Percentiles rank a stretch among this genome's conserved stretches.
phyloP scores from a whole-genome alignment of 116 monocot species.

The Cymodocea nodosa region DNA sequence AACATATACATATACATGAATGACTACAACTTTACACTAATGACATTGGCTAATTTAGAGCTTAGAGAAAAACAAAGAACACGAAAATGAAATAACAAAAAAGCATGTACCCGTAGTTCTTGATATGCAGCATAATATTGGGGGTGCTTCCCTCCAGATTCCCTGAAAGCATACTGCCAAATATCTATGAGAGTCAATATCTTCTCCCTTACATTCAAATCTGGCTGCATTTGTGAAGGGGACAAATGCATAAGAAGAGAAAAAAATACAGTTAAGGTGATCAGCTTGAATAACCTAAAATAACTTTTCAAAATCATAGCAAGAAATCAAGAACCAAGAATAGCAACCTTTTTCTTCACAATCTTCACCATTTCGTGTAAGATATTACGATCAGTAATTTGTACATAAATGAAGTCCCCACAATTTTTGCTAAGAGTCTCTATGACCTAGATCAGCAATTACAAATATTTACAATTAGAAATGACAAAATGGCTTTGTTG shows the following conservation, averaged over 20 bases:
- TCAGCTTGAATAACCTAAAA: not conserved
- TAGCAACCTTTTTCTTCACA: slow-evolving; percentile 74
- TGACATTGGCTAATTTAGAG: not conserved
- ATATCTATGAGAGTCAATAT: slow-evolving; percentile 75
- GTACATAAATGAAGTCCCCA: slow-evolving; percentile 56
- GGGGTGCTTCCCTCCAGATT: slow-evolving; percentile 63
- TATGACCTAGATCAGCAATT: slow-evolving; percentile 38
- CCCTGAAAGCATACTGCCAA: slow-evolving; percentile 96
- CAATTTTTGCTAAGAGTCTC: slow-evolving; percentile 96
- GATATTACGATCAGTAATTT: slow-evolving; percentile 73
- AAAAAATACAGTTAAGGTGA: not conserved
- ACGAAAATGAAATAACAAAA: not conserved
- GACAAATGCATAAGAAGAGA: not conserved
- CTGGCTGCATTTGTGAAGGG: slow-evolving; percentile 41
- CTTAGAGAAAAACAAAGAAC: not conserved
- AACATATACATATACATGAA: no score
- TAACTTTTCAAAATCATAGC: not conserved
- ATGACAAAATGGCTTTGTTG: not conserved
- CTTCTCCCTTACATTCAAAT: slow-evolving; percentile 76
- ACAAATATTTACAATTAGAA: not conserved
- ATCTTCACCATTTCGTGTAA: slow-evolving; percentile 95
- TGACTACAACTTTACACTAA: not conserved
- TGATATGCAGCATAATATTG: slow-evolving; percentile 75
- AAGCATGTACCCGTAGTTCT: slow-evolving; percentile 52
- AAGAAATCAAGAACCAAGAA: not conserved